Evolutionary conservation across 106 monocot species (phyloP), one percentile per base, ranked within the genome.

Genomic region (Dendrobium nobile): DNA sequence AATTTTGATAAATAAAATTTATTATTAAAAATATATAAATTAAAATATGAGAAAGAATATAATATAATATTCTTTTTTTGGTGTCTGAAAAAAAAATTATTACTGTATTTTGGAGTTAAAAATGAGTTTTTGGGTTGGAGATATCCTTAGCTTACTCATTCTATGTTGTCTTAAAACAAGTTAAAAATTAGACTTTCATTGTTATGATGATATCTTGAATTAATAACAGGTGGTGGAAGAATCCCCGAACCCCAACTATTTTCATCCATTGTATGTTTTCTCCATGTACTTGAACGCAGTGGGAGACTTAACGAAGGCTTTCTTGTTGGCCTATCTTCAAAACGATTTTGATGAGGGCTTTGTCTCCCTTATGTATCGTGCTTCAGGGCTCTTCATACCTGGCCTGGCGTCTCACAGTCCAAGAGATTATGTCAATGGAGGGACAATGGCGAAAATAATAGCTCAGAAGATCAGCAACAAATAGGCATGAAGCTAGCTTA

Each of bases 321-420:
- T 84, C 54, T 79, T 87, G 41, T 9, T 84, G 5, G 81, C 79
- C 13, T 6, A 3, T 17, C 75, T 78, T 4, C 59, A 24, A 0
- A 80, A 75, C 11, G 87, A 82, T 6, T 87, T 74, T 78, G 13
- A 67, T 45, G 87, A 87, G 37, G 43, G 81, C 4, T 42, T 8
- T 2, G 28, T 82, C 28, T 87, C 87, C 2, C 61, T 87, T 47
- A 13, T 87, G 11, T 87, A 75, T 67, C 78, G 87, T 48, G n/a
- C 64, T 22, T 4, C 10, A 0, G 84, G 87, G 19, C 81, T 87
- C 0, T 5, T 82, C 11, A 0, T 87, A 0, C 87, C 87, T 0
- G 87, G 87, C 0, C n/a, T 87, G 42, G 84, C 84, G 1, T 87
- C 48, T n/a, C 87, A 87, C 82, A 87, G 87, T 67, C 87, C 87